Percentiles rank a stretch among this genome's conserved stretches.
phyloP scores from a whole-genome alignment of 345 rosid species.

The Moricandia moricandioides region DNA sequence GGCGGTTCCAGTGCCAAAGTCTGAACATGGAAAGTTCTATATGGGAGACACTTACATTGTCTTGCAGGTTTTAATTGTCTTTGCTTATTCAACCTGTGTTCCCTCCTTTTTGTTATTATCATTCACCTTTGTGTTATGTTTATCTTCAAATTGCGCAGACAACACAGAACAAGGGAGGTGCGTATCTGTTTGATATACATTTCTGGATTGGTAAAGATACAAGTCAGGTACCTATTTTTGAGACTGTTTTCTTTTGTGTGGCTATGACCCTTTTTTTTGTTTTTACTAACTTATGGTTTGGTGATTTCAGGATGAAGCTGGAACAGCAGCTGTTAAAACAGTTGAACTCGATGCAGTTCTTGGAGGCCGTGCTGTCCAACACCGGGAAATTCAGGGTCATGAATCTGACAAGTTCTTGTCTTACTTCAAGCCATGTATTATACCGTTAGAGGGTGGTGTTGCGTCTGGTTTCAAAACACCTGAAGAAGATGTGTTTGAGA shows the following conservation, averaged over 20 bases:
- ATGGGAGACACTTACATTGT: constrained; percentile 92
- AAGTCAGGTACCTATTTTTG: constrained; percentile 61
- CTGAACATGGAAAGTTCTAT: constrained; percentile 94
- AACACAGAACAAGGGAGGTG: constrained; percentile 77
- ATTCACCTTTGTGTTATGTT: constrained; percentile 15
- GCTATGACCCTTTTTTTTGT: background rate
- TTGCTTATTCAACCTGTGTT: background rate
- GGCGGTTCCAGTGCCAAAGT: constrained; percentile 75
- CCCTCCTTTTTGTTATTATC: background rate
- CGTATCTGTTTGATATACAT: constrained; percentile 81
- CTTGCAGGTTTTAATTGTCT: constrained; percentile 60
- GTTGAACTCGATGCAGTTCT: constrained; percentile 91
- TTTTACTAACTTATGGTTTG: constrained; percentile 7
- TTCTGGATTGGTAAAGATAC: constrained; percentile 99
- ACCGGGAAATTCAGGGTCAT: constrained; percentile 95
- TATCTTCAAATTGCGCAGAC: constrained; percentile 52
- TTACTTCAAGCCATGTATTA: constrained; percentile 92
- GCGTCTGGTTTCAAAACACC: constrained; percentile 88
- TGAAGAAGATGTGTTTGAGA: constrained; percentile 89
- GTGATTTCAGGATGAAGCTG: constrained; percentile 79
- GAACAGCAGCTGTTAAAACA: constrained; percentile 96
- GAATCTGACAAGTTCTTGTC: constrained; percentile 98
- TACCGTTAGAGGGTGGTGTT: constrained; percentile 95
- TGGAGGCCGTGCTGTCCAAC: constrained; percentile 99
- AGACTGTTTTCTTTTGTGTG: background rate